A percentile compares a stretch with the other conserved stretches of the same genome.
These are phyloP conservation scores for Suillus alpinus DNA, from an alignment of 768 basidiomycete genomes.

Conservation along the genomic window DNA sequence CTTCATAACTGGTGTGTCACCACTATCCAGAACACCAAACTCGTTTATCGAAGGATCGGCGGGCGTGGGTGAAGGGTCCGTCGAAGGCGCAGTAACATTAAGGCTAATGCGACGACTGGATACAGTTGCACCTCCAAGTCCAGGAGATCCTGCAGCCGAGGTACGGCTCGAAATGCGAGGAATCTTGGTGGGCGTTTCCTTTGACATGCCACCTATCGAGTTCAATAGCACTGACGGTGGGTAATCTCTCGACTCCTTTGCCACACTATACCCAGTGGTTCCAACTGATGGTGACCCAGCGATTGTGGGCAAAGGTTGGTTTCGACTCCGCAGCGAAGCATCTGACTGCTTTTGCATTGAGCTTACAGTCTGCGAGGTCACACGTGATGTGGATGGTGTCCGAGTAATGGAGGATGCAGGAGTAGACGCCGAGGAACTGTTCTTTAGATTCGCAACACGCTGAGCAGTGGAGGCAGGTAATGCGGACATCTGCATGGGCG, in stretches of 20 bases:
- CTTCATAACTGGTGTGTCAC: constrained; percentile 48
- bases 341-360: constrained; percentile 89
- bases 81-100: constrained; percentile 53
- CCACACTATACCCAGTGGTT: constrained; percentile 48
- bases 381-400: constrained; percentile 52
- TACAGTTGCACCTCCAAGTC: constrained; percentile 54
- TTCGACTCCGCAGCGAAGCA: constrained; percentile 70
- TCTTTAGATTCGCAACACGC: constrained; percentile 80
- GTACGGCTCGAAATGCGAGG: constrained; percentile 88
- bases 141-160: constrained; percentile 72
- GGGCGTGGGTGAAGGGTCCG: constrained; percentile 61
- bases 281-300: constrained; percentile 92
- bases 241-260: constrained; percentile 56
- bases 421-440: constrained; percentile 43
- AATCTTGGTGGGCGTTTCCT: constrained; percentile 91
- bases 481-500: constrained; percentile 89
- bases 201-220: constrained; percentile 49
- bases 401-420: constrained; percentile 39
- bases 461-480: constrained; percentile 79
- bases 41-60: constrained; percentile 55
- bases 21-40: constrained; percentile 76
- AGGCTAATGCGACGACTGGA: constrained; percentile 66
- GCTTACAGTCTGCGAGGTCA: constrained; percentile 80
- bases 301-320: constrained; percentile 77
- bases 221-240: constrained; percentile 54